Evolutionary conservation across 2,329 filamentous ascomycete genomes (phyloP).

Genomic region (Orbilia blumenaviensis): DNA sequence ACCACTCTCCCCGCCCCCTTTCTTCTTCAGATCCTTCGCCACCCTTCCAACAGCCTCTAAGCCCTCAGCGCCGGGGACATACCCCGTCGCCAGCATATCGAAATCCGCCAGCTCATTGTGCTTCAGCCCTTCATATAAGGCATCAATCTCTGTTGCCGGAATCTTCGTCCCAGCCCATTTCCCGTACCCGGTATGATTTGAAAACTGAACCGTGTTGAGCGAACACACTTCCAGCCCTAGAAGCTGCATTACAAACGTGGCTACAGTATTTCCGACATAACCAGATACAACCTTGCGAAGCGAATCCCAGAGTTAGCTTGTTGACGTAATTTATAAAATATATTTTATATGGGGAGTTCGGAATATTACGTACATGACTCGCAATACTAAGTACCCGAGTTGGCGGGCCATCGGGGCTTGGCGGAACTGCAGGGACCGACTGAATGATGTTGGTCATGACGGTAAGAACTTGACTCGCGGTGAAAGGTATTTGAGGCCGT

Average conservation of each 20-base stretch:
- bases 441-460: conserved; percentile 32
- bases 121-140: conserved; percentile 84
- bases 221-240: conserved; percentile 93
- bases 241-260: conserved; percentile 90
- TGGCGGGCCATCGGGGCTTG: conserved; percentile 35
- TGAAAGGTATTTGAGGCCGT: not conserved
- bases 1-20: conserved; percentile 69
- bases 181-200: conserved; percentile 93
- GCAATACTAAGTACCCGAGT: conserved; percentile 50
- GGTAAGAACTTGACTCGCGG: not conserved
- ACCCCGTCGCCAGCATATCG: conserved; percentile 93
- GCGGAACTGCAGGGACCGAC: conserved; percentile 4
- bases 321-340: not conserved
- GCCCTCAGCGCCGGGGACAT: conserved; percentile 85
- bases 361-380: conserved; percentile 44
- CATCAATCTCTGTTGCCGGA: conserved; percentile 80
- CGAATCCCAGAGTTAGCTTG: not conserved
- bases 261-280: conserved; percentile 98
- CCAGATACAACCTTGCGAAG: conserved; percentile 65
- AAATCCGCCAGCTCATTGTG: conserved; percentile 87
- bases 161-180: conserved; percentile 87
- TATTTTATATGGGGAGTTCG: not conserved
- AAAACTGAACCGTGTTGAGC: conserved; percentile 97
- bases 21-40: conserved; percentile 78
- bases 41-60: conserved; percentile 87